Percentiles rank a stretch among this genome's conserved stretches.
Evolutionary conservation across 1,284 basidiomycete species (phyloP).

Genomic region (Vanrija humicola): DNA sequence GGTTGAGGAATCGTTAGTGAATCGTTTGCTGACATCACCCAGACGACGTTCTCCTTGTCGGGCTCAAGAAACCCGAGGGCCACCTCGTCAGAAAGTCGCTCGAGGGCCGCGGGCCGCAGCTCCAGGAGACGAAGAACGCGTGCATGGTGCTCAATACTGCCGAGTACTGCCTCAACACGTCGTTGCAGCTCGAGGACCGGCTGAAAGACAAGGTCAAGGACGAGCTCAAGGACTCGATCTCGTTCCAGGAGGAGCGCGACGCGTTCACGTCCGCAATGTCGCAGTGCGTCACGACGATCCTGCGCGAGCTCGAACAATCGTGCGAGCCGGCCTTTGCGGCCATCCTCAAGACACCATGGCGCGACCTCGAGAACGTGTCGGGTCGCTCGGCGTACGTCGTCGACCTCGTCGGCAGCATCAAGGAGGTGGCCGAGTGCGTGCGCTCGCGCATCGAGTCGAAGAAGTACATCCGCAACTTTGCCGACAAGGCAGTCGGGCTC

Average conservation of each 20-base stretch:
- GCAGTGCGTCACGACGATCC: conserved; percentile 66
- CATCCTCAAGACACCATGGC: conserved; percentile 74
- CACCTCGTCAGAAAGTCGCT: conserved; percentile 60
- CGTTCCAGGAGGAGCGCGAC: conserved; percentile 79
- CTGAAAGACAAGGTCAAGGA: conserved; percentile 75
- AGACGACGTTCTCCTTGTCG: conserved; percentile 76
- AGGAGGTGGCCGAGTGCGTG: conserved; percentile 53
- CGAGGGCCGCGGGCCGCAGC: conserved; percentile 66
- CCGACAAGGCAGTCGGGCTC: conserved; percentile 83
- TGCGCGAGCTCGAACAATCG: conserved; percentile 75
- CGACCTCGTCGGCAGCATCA: conserved; percentile 86
- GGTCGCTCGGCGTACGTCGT: conserved; percentile 75
- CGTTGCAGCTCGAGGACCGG: conserved; percentile 87
- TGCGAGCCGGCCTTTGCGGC: conserved; percentile 70
- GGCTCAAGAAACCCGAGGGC: conserved; percentile 59
- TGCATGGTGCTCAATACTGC: conserved; percentile 92
- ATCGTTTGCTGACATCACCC: conserved; percentile 39
- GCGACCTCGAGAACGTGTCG: conserved; percentile 70
- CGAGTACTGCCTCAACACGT: conserved; percentile 93
- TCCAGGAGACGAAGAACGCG: conserved; percentile 69
- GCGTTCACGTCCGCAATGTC: conserved; percentile 83
- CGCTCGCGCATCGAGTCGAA: conserved; percentile 71
- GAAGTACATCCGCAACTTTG: conserved; percentile 84
- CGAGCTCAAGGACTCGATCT: conserved; percentile 71
- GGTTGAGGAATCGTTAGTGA: too few relatives aligned